A percentile compares a stretch with the other conserved stretches of the same genome.
Conservation (phyloP, 1,284 basidiomycete genomes). For the Leccinum solheimii region DNA sequence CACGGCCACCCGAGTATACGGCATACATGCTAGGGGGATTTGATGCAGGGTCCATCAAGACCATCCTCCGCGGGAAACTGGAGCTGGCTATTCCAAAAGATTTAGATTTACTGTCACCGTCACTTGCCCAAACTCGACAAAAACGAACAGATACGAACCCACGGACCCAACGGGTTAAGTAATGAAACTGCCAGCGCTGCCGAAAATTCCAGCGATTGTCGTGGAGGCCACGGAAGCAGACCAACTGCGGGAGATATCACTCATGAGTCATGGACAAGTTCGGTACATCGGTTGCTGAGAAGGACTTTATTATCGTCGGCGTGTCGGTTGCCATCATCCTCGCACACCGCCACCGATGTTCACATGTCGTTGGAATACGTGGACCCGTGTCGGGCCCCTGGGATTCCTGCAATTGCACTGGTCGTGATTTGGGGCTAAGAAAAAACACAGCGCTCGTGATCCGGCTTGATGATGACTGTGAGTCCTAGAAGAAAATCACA, state of each 20-base stretch:
- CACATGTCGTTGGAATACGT: slow-evolving; percentile 5
- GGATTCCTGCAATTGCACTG: neutral
- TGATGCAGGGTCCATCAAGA: neutral
- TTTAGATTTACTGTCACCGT: neutral
- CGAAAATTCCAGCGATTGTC: slow-evolving; percentile 4
- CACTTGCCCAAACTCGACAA: neutral
- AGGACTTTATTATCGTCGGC: neutral
- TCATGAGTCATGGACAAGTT: slow-evolving; percentile 2
- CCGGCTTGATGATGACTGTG: neutral
- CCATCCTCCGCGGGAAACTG: neutral
- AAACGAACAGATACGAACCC: neutral
- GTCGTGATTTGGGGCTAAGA: neutral
- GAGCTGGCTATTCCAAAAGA: neutral
- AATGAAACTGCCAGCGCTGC: neutral
- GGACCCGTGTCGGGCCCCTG: neutral
- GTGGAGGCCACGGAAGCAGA: slow-evolving; percentile 3
- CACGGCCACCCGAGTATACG: neutral
- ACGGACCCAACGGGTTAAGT: neutral
- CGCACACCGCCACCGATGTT: slow-evolving; percentile 3
- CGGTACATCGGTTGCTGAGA: neutral
- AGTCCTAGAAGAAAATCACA: neutral
- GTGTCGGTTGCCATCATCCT: neutral
- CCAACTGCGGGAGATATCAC: neutral
- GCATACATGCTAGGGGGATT: neutral
- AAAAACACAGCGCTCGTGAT: neutral